phyloP scores from a whole-genome alignment of 2,329 filamentous ascomycete species.

The Chaetomiaceae sp. region DNA sequence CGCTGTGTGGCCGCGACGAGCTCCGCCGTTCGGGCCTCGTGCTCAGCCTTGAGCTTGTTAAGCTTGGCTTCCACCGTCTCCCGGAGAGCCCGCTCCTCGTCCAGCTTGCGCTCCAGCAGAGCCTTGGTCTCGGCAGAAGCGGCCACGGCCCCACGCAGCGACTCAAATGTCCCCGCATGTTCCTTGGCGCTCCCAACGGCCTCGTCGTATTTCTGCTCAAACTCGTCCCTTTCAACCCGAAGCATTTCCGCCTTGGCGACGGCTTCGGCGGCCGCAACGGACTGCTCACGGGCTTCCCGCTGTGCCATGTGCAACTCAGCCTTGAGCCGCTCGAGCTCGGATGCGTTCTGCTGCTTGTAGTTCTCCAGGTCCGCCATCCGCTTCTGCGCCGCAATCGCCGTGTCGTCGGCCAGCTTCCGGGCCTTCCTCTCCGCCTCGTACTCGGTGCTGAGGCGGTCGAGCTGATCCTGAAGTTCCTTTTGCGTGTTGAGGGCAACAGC shows the following conservation, averaged over 20 bases:
- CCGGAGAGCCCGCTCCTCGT: conserved; percentile 73
- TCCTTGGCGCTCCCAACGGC: conserved; percentile 63
- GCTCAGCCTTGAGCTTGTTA: conserved; percentile 70
- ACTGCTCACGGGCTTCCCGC: conserved; percentile 73
- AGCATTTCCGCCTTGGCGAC: conserved; percentile 69
- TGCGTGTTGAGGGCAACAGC: conserved; percentile 76
- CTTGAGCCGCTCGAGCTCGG: conserved; percentile 80
- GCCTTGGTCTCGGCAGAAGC: conserved; percentile 74
- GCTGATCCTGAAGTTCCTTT: conserved; percentile 70
- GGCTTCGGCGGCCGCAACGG: conserved; percentile 72
- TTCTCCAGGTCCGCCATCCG: conserved; percentile 79
- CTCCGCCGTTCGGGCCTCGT: conserved; percentile 75
- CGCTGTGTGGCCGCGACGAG: conserved; percentile 69
- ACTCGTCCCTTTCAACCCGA: conserved; percentile 79
- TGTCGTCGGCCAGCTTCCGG: conserved; percentile 83
- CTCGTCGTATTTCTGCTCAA: conserved; percentile 65
- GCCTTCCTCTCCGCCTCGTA: conserved; percentile 77
- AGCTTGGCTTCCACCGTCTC: conserved; percentile 75
- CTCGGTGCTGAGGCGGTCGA: conserved; percentile 66
- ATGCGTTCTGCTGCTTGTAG: conserved; percentile 76
- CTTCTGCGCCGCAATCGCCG: conserved; percentile 73
- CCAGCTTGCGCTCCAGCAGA: conserved; percentile 73
- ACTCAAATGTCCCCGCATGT: conserved; percentile 65
- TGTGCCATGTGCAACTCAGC: conserved; percentile 79
- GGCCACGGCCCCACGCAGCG: conserved; percentile 71